A percentile compares a stretch with the other conserved stretches of the same genome.
These are phyloP conservation scores for Penicillium sp. DNA, from an alignment of 2,329 filamentous ascomycete species.

Conservation along the genomic window DNA sequence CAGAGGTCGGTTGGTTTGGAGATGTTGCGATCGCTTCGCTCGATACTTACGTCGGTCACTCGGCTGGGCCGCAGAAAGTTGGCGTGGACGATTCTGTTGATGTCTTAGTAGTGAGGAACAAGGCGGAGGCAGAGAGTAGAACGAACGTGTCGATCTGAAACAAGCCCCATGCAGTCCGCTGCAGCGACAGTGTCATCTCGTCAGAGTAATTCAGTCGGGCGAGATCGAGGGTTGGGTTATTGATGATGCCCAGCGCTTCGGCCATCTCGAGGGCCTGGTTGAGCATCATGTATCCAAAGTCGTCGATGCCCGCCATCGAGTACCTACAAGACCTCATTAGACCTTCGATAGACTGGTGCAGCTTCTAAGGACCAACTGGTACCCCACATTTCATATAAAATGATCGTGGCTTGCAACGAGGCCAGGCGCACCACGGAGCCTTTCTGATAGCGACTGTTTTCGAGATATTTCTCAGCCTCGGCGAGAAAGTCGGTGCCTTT, in stretches of 20 bases:
- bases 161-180: constrained; percentile 30
- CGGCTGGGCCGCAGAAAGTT: constrained; percentile 27
- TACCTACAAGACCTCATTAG: constrained; percentile 24
- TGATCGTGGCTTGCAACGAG: constrained; percentile 30
- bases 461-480: constrained; percentile 31
- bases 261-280: constrained; percentile 32
- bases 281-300: constrained; percentile 35
- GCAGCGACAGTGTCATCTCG: constrained; percentile 29
- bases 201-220: constrained; percentile 22
- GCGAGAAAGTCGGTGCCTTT: constrained; percentile 33
- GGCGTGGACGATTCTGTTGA: constrained; percentile 25
- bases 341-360: not conserved
- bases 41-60: constrained; percentile 21
- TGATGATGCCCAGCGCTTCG: constrained; percentile 30
- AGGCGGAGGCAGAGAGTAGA: not conserved
- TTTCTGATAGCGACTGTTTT: constrained; percentile 20
- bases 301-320: constrained; percentile 32
- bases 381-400: constrained; percentile 33
- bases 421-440: constrained; percentile 23
- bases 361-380: not conserved
- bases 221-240: constrained; percentile 20
- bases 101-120: not conserved
- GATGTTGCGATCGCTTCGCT: constrained; percentile 18
- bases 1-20: constrained; percentile 15
- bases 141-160: constrained; percentile 37